phyloP scores from a whole-genome alignment of 116 monocot species.

The Dioscorea cayenensis region DNA sequence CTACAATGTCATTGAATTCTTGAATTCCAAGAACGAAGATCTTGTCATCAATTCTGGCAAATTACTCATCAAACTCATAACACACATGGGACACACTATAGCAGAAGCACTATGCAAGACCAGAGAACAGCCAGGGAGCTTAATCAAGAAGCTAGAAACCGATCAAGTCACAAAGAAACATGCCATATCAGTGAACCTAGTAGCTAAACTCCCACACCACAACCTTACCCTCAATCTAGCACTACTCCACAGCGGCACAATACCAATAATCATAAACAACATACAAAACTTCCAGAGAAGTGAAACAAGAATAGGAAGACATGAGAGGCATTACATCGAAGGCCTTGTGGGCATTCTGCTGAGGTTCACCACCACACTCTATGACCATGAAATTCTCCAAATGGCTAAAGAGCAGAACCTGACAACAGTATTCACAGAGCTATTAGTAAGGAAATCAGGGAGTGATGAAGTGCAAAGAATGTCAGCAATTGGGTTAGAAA shows the following conservation, averaged over 20 bases:
- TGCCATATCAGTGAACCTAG: conserved; percentile 29
- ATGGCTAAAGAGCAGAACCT: conserved; percentile 39
- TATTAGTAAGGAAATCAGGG: conserved; percentile 29
- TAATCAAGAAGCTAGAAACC: conserved; percentile 22
- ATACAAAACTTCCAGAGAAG: conserved; percentile 32
- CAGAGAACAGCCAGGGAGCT: conserved; percentile 32
- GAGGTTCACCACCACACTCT: conserved; percentile 60
- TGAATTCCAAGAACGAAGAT: conserved; percentile 29
- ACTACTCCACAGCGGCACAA: conserved; percentile 25
- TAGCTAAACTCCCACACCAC: conserved; percentile 45
- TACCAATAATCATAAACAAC: conserved; percentile 24
- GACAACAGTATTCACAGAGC: conserved; percentile 25
- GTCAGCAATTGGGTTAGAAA: conserved; percentile 47
- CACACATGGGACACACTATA: conserved; percentile 41
- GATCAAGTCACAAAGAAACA: conserved; percentile 29
- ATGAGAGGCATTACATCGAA: conserved; percentile 35
- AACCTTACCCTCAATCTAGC: conserved; percentile 46
- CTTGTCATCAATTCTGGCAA: conserved; percentile 31
- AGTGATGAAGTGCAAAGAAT: conserved; percentile 54
- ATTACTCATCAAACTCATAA: conserved; percentile 43
- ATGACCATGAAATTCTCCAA: conserved; percentile 32
- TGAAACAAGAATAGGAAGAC: conserved; percentile 14
- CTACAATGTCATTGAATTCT: conserved; percentile 31
- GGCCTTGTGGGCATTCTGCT: conserved; percentile 59
- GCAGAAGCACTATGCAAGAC: conserved; percentile 48